Evolutionary conservation across 306 rosid species (phyloP).

Genomic region (Quercus mongolica): DNA sequence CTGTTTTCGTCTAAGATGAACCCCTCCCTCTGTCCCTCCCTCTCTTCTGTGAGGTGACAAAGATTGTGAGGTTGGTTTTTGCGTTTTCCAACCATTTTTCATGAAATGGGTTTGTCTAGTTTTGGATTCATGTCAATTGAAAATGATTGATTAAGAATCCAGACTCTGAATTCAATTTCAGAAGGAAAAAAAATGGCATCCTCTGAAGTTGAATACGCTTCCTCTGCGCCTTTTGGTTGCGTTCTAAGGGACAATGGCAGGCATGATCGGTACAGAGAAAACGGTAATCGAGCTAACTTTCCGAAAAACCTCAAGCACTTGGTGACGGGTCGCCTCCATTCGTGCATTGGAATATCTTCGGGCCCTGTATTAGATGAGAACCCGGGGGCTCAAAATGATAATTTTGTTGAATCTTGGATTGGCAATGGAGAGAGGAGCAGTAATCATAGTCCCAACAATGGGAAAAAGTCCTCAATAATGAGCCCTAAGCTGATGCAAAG

Average conservation of each 20-base stretch:
- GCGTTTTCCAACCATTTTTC: constrained; percentile 9
- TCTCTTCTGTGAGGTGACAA: not conserved
- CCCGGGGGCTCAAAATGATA: not conserved
- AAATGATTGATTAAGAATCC: not conserved
- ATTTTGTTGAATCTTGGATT: constrained; percentile 11
- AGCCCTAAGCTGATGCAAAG: constrained; percentile 18
- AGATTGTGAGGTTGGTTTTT: constrained; percentile 17
- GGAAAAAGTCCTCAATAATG: not conserved
- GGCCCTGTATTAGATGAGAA: constrained; percentile 23
- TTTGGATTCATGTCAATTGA: constrained; percentile 7
- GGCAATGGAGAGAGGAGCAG: constrained; percentile 18
- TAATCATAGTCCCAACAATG: not conserved
- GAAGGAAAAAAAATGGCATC: constrained; percentile 52
- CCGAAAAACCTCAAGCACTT: constrained; percentile 50
- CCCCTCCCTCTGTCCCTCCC: not conserved
- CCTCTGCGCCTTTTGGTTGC: constrained; percentile 64
- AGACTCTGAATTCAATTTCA: not conserved
- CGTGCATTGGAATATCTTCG: constrained; percentile 41
- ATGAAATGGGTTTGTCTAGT: constrained; percentile 22
- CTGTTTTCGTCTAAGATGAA: not conserved
- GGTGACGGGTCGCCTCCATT: constrained; percentile 51
- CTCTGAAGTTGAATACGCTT: constrained; percentile 56
- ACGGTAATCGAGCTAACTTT: constrained; percentile 25
- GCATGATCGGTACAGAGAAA: constrained; percentile 48
- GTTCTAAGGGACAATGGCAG: constrained; percentile 60